Evolutionary conservation across 202 grass and related monocot species (phyloP).

Genomic region (Elaeis oleifera): DNA sequence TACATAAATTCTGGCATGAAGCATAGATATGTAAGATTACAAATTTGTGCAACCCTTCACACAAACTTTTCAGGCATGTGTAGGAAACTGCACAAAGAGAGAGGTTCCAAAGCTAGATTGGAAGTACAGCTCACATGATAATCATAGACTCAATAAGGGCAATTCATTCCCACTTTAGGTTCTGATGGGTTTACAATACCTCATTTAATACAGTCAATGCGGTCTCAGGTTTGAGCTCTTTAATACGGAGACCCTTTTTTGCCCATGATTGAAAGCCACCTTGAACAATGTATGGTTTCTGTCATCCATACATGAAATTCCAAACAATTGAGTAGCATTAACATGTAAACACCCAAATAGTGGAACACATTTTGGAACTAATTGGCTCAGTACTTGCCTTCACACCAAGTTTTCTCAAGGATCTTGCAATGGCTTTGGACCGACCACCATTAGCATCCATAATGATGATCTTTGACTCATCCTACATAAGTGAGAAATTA

Average conservation of each 20-base stretch:
- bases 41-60: no score
- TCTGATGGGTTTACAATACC: conserved; percentile 35
- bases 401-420: conserved; percentile 81
- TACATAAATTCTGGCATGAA: no score
- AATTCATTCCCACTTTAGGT: neutral
- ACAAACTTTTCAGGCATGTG: no score
- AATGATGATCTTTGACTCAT: conserved; percentile 77
- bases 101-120: no score
- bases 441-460: conserved; percentile 74
- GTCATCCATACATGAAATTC: conserved; percentile 29
- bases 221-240: conserved; percentile 82
- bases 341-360: no score
- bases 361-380: no score
- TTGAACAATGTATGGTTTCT: conserved; percentile 87
- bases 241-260: conserved; percentile 59
- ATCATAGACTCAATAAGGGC: no score
- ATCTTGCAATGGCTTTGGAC: conserved; percentile 86
- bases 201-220: conserved; percentile 82
- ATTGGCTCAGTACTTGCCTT: conserved; percentile 46
- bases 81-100: no score
- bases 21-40: no score
- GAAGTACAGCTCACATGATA: no score
- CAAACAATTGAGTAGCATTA: conserved; percentile 3
- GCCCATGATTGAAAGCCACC: conserved; percentile 92
- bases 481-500: conserved; percentile 37